These are phyloP conservation scores for Diatrype stigma DNA, from an alignment of 2,329 filamentous ascomycete genomes.

Conservation along the genomic window DNA sequence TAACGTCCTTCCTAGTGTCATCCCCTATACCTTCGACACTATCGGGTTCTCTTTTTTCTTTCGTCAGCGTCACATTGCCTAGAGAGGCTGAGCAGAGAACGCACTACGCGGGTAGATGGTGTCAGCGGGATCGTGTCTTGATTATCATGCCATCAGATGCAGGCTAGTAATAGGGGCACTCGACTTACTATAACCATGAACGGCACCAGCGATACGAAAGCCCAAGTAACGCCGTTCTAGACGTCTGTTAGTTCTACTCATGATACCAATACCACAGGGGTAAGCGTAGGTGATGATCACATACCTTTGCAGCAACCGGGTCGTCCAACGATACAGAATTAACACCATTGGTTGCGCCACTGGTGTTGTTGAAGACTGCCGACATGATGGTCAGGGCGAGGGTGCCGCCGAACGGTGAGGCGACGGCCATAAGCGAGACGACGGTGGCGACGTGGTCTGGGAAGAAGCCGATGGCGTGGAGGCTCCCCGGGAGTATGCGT, in stretches of 20 bases:
- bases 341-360: too few species aligned
- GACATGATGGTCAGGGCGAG: conserved; percentile 64
- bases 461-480: conserved; percentile 62
- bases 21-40: background rate
- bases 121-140: conserved; percentile 2
- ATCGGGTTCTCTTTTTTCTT: background rate
- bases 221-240: conserved; percentile 57
- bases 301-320: conserved; percentile 37
- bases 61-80: conserved; percentile 15
- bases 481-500: conserved; percentile 58
- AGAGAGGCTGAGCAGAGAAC: conserved; percentile 11
- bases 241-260: conserved; percentile 8
- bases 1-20: background rate
- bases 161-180: background rate
- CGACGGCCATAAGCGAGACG: conserved; percentile 56
- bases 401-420: conserved; percentile 60
- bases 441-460: conserved; percentile 53
- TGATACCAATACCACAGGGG: background rate
- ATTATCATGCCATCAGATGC: background rate
- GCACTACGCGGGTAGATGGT: conserved; percentile 6
- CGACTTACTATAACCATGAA: conserved; percentile 44
- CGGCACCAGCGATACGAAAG: conserved; percentile 58
- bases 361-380: conserved; percentile 61
- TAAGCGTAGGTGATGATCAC: background rate
- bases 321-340: conserved; percentile 17